Percentiles rank a stretch among this genome's conserved stretches.
phyloP scores from a whole-genome alignment of 495 filamentous ascomycete species.

The Aspergillus steynii region DNA sequence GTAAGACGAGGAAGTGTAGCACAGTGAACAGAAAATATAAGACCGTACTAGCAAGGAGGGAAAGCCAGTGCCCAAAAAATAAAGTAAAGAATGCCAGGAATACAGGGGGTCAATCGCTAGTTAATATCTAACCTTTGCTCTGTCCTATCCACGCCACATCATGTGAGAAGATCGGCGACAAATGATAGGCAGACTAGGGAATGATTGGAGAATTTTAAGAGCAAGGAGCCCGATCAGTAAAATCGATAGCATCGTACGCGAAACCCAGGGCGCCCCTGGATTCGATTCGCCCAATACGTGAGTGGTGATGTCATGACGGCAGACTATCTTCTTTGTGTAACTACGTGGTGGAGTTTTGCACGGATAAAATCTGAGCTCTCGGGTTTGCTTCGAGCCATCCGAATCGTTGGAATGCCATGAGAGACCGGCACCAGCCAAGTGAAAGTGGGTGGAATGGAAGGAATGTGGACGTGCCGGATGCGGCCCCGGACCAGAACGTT shows the following conservation, averaged over 20 bases:
- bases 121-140: neutral
- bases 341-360: neutral
- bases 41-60: no score
- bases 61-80: no score
- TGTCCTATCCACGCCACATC: neutral
- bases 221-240: neutral
- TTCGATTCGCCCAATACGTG: conserved; percentile 2
- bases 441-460: neutral
- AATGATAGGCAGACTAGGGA: neutral
- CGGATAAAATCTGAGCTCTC: no score
- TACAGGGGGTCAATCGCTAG: neutral
- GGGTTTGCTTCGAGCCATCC: neutral
- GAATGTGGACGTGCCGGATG: neutral
- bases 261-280: neutral
- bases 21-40: neutral
- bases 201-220: neutral
- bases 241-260: neutral
- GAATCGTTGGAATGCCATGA: neutral
- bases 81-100: neutral
- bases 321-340: neutral
- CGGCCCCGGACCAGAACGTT: neutral
- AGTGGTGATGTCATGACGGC: conserved; percentile 16
- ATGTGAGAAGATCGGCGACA: neutral
- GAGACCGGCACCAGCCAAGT: neutral
- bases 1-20: neutral